These are phyloP conservation scores for Wickerhamomyces hampshirensis DNA, from an alignment of 805 yeast species.

Conservation along the genomic window DNA sequence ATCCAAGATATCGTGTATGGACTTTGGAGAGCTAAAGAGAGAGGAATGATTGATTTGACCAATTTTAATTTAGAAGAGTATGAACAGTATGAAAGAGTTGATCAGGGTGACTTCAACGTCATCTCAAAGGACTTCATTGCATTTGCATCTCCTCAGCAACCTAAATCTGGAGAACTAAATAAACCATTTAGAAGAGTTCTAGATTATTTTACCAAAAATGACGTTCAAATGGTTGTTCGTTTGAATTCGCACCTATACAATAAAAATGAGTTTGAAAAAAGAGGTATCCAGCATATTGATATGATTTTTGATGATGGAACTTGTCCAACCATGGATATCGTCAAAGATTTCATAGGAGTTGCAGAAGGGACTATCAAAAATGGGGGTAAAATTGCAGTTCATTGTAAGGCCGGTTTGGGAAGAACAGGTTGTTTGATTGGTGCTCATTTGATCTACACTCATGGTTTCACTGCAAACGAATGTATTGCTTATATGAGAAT, in stretches of 20 bases:
- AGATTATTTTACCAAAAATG: constrained; percentile 62
- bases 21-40: constrained; percentile 95
- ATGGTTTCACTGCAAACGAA: constrained; percentile 95
- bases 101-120: constrained; percentile 93
- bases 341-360: constrained; percentile 89
- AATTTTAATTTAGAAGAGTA: constrained; percentile 87
- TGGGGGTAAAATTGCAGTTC: constrained; percentile 97
- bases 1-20: constrained; percentile 96
- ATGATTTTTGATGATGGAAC: constrained; percentile 98
- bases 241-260: constrained; percentile 90
- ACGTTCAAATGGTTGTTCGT: constrained; percentile 87
- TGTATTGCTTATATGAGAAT: constrained; percentile 96
- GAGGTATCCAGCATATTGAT: constrained; percentile 86
- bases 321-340: constrained; percentile 92
- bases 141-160: constrained; percentile 93
- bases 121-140: constrained; percentile 93
- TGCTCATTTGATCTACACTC: constrained; percentile 92
- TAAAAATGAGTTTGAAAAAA: constrained; percentile 71
- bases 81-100: constrained; percentile 92
- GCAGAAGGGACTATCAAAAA: constrained; percentile 82
- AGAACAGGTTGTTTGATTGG: constrained; percentile 98
- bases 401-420: constrained; percentile 97
- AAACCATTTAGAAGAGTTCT: constrained; percentile 81
- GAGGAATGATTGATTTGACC: constrained; percentile 82
- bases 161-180: constrained; percentile 40